Evolutionary conservation across 768 basidiomycete species (phyloP), one percentile per base, ranked within the genome.

Genomic region (Leccinum variicolor): DNA sequence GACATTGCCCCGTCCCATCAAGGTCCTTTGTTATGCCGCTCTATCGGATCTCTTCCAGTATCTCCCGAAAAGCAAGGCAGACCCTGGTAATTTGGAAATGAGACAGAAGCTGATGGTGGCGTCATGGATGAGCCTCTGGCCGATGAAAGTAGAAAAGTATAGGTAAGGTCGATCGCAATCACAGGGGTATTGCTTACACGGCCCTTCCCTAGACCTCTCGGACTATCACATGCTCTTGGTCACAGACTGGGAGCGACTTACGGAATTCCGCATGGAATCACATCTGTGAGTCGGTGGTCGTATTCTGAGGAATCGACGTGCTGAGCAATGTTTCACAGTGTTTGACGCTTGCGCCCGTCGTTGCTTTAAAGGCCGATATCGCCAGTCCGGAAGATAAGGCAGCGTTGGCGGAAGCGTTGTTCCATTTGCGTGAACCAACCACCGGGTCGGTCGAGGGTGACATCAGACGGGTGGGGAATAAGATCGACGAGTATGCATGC

Each of bases 111-210:
- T 90, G 14, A 83, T 89, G 67, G 55, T 91, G 43, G 90, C 89
- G 2, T 81, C 87, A 1, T 91, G 88, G 90, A 89, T 89, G 86
- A 89, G 86, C 60, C 62, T 89, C 11, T 90, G 86, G 87, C 88
- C 89, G 0, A 70, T 78, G 45, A 84, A 81, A 64, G 56, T 77
- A 9, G 82, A 84, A 63, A 78, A 75, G 63, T 84, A 84, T 63
- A 77, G 78, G 86, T 84, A 62, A 55, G 70, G 54, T 29, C 7
- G 34, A 14, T 34, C 36, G 9, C 25, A n/a, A 50, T 29, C 49
- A 26, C 19, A 25, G 36, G 15, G 34, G 14, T 39, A n/a, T 31
- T 21, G 34, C 50, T 58, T 29, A 58, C 25, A 33, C 19, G 10
- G 13, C 31, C 46, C 50, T 49, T 21, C 13, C 46, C 10, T 19